Percentiles rank a stretch among this genome's conserved stretches.
Conservation (phyloP, 2,329 filamentous ascomycete species). For the Pezicula carpinea region DNA sequence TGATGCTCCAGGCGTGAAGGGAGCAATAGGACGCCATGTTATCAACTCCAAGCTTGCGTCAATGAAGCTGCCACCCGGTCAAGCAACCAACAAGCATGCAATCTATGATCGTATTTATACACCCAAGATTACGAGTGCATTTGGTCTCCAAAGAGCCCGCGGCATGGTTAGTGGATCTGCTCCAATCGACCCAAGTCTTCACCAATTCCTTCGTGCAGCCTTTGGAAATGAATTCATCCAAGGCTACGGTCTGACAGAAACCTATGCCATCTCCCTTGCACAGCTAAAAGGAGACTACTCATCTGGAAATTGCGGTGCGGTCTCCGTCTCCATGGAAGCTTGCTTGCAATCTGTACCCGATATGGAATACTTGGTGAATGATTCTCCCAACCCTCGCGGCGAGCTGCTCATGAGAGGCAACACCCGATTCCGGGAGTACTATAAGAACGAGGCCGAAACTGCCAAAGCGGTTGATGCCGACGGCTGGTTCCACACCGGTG, state of each 20-base stretch:
- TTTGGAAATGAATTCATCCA: constrained; percentile 77
- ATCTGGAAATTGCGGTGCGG: constrained; percentile 75
- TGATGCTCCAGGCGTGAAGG: constrained; percentile 74
- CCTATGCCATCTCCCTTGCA: constrained; percentile 71
- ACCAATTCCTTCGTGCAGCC: constrained; percentile 81
- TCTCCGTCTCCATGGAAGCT: constrained; percentile 63
- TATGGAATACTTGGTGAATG: constrained; percentile 84
- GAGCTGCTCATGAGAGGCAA: constrained; percentile 81
- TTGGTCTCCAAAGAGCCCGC: constrained; percentile 71
- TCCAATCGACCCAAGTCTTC: constrained; percentile 81
- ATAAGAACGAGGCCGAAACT: constrained; percentile 86
- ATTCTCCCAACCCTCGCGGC: constrained; percentile 85
- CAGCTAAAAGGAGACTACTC: constrained; percentile 69
- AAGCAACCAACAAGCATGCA: constrained; percentile 74
- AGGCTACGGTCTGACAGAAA: constrained; percentile 92
- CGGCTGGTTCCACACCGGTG: constrained; percentile 96
- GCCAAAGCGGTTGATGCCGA: constrained; percentile 75
- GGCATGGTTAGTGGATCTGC: constrained; percentile 85
- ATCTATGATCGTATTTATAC: constrained; percentile 87
- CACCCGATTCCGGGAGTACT: constrained; percentile 82
- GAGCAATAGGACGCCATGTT: constrained; percentile 73
- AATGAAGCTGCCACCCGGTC: constrained; percentile 65
- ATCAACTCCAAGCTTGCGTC: constrained; percentile 75
- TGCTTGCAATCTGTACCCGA: constrained; percentile 87
- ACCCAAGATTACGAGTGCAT: constrained; percentile 75